Conservation (phyloP, 345 rosid genomes). For the Rhizophora mangle region DNA sequence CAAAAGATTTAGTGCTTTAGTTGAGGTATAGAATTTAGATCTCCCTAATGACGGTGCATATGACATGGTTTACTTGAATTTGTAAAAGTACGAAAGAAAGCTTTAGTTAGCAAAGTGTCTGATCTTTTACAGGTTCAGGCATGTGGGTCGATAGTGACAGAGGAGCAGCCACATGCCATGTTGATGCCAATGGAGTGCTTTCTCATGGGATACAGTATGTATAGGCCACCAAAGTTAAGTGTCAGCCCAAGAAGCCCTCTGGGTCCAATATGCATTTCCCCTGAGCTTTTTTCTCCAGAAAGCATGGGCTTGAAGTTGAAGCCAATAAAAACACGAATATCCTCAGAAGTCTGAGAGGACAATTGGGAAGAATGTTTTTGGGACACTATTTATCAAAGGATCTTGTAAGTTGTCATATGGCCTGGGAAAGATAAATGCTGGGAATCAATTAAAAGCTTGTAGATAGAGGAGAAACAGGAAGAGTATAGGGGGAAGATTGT, state of each 20-base stretch:
- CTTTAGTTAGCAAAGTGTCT: neutral
- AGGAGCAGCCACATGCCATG: constrained; percentile 35
- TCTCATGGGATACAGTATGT: constrained; percentile 29
- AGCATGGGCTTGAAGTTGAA: constrained; percentile 36
- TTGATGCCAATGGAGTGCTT: constrained; percentile 30
- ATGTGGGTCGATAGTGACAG: constrained; percentile 34
- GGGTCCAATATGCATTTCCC: constrained; percentile 29
- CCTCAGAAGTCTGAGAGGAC: neutral
- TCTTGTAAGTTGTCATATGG: constrained; percentile 19
- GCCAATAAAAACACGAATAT: constrained; percentile 26
- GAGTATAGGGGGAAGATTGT: constrained; percentile 9
- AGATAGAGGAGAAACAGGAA: constrained; percentile 38
- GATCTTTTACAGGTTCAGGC: constrained; percentile 26
- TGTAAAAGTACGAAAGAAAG: neutral
- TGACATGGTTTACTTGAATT: neutral
- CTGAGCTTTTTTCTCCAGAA: constrained; percentile 34
- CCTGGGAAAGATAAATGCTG: neutral
- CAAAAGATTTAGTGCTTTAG: constrained; percentile 76
- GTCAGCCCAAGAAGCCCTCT: constrained; percentile 34
- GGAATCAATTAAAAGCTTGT: constrained; percentile 23
- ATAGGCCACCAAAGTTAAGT: constrained; percentile 21
- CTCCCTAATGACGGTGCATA: neutral
- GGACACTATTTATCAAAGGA: neutral
- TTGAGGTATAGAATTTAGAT: constrained; percentile 49
- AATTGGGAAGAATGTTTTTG: neutral